Conservation (phyloP, 2,329 filamentous ascomycete genomes). For the Cladorrhinum sp. region DNA sequence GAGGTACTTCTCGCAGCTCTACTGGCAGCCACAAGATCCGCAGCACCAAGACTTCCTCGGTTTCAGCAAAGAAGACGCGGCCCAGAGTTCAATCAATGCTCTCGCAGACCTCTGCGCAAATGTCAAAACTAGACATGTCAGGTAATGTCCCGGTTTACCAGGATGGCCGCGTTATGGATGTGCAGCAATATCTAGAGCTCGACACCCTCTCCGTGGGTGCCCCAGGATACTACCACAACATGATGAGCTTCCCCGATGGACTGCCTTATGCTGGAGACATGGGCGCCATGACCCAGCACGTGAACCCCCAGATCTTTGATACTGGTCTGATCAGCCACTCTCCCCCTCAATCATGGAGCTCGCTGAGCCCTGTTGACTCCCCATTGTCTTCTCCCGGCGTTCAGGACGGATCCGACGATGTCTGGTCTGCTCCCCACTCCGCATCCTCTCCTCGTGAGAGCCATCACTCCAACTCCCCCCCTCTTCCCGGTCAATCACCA, state of each 20-base stretch:
- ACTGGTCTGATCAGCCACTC: slow-evolving; percentile 47
- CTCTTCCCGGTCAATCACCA: slow-evolving; percentile 49
- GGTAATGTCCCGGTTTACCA: slow-evolving; percentile 47
- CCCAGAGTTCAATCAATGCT: slow-evolving; percentile 46
- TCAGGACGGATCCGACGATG: slow-evolving; percentile 50
- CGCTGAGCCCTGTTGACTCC: slow-evolving; percentile 51
- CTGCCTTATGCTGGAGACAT: slow-evolving; percentile 44
- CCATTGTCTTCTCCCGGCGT: slow-evolving; percentile 48
- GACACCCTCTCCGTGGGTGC: slow-evolving; percentile 43
- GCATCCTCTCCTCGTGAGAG: slow-evolving; percentile 44
- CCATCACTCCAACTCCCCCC: slow-evolving; percentile 46
- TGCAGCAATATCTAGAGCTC: slow-evolving; percentile 52
- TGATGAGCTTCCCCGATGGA: slow-evolving; percentile 46
- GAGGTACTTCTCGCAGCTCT: slow-evolving; percentile 44
- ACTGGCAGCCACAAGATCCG: slow-evolving; percentile 45
- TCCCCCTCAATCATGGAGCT: slow-evolving; percentile 53
- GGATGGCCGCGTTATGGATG: slow-evolving; percentile 43
- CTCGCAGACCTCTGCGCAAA: slow-evolving; percentile 47
- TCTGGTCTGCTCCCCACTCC: slow-evolving; percentile 41
- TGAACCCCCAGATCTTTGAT: slow-evolving; percentile 57
- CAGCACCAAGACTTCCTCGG: slow-evolving; percentile 40
- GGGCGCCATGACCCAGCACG: slow-evolving; percentile 44
- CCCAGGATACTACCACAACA: slow-evolving; percentile 44
- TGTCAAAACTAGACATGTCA: slow-evolving; percentile 52
- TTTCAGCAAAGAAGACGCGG: slow-evolving; percentile 39